Evolutionary conservation across 2,329 filamentous ascomycete genomes (phyloP).

Genomic region (Fusarium duplospermum): DNA sequence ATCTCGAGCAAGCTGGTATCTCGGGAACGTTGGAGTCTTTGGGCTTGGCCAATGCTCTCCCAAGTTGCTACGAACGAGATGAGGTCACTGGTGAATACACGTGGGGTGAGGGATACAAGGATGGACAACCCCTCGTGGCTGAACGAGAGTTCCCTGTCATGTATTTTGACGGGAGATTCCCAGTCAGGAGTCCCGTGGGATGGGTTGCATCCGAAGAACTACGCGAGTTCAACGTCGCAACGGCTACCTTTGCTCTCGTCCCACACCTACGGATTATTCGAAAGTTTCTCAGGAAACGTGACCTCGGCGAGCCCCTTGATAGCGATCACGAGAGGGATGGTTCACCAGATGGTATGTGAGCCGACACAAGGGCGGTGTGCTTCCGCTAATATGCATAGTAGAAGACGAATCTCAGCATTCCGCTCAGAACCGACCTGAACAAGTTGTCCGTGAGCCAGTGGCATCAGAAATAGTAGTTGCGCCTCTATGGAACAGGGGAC

Average conservation of each 20-base stretch:
- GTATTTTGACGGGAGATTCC: conserved; percentile 35
- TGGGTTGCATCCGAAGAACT: conserved; percentile 31
- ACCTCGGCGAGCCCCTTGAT: too few relatives aligned
- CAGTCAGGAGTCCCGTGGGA: conserved; percentile 30
- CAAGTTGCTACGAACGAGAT: conserved; percentile 6
- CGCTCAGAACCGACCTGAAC: too few relatives aligned
- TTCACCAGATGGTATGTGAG: neutral
- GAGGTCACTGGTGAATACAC: neutral
- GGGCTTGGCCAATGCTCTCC: neutral
- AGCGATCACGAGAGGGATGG: neutral
- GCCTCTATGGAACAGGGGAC: too few relatives aligned
- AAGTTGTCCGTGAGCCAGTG: too few relatives aligned
- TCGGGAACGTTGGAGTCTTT: neutral
- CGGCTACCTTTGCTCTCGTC: conserved; percentile 2
- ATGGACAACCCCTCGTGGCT: conserved; percentile 5
- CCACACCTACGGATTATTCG: conserved; percentile 10
- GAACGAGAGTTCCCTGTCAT: conserved; percentile 36
- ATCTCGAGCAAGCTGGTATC: neutral
- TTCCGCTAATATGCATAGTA: neutral
- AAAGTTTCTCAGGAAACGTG: conserved; percentile 8
- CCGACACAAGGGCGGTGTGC: neutral
- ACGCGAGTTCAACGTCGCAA: conserved; percentile 9
- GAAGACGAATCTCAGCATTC: too few relatives aligned
- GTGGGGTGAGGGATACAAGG: conserved; percentile 23
- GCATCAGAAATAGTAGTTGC: too few relatives aligned